Percentiles rank a stretch among this genome's conserved stretches.
Conservation (phyloP, 192 early-diverging fungal species). For the Entrophospora sp. region DNA sequence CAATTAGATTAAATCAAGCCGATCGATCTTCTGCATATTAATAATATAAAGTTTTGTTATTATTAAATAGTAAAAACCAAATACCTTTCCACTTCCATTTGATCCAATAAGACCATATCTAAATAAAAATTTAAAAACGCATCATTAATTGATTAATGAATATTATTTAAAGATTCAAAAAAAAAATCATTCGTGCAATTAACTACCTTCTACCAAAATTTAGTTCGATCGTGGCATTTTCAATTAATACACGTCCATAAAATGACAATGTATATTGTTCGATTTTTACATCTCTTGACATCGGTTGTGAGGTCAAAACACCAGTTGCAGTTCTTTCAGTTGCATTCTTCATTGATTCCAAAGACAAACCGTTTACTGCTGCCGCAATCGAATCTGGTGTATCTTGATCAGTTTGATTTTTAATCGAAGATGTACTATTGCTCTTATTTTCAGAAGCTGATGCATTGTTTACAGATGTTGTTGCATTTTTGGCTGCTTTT, state of each 20-base stretch:
- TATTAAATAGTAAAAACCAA: too few species aligned
- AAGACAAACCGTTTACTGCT: conserved; percentile 36
- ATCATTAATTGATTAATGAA: too few species aligned
- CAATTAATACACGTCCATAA: conserved; percentile 89
- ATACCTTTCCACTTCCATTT: conserved; percentile 88
- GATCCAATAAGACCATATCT: conserved; percentile 86
- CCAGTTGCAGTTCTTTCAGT: conserved; percentile 83
- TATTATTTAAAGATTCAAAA: too few species aligned
- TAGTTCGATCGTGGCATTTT: conserved; percentile 90
- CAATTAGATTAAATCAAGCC: too few species aligned
- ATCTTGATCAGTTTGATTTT: conserved; percentile 21
- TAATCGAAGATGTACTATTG: conserved; percentile 23
- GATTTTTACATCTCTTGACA: conserved; percentile 93
- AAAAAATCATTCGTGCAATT: neutral
- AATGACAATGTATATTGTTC: conserved; percentile 90
- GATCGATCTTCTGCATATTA: too few species aligned
- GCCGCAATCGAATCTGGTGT: conserved; percentile 24
- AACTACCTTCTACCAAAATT: conserved; percentile 91
- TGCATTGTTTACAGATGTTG: conserved; percentile 28
- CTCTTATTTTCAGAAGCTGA: conserved; percentile 26
- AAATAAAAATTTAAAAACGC: too few species aligned
- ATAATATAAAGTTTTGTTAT: too few species aligned
- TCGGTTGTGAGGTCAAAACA: conserved; percentile 81
- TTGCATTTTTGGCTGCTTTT: conserved; percentile 51
- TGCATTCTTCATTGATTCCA: conserved; percentile 54